Conservation (phyloP, 805 yeast species). For the Teunomyces panamensis region DNA sequence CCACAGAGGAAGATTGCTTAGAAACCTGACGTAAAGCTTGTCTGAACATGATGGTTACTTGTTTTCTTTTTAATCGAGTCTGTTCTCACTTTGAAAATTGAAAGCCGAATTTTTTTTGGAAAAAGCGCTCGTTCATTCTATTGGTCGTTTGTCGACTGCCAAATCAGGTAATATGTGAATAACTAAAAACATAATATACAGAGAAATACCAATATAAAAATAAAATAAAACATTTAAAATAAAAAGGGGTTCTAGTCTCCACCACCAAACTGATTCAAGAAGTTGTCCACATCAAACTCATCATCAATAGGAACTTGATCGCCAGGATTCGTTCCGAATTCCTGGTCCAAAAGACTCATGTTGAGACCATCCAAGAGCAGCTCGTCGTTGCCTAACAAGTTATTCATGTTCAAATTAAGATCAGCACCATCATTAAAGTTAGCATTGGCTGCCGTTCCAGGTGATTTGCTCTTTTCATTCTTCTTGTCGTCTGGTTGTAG, state of each 20-base stretch:
- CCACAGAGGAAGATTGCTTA: slow-evolving; percentile 53
- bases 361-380: slow-evolving; percentile 42
- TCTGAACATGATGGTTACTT: slow-evolving; percentile 51
- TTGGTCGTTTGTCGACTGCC: slow-evolving; percentile 34
- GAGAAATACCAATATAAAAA: background rate
- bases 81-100: background rate
- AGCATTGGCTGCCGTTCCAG: background rate
- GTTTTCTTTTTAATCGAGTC: background rate
- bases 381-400: slow-evolving; percentile 36
- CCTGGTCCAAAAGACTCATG: slow-evolving; percentile 38
- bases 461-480: slow-evolving; percentile 5
- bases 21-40: slow-evolving; percentile 59
- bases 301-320: slow-evolving; percentile 27
- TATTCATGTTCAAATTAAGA: slow-evolving; percentile 31
- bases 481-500: slow-evolving; percentile 3
- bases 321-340: slow-evolving; percentile 16
- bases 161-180: slow-evolving; percentile 17
- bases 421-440: slow-evolving; percentile 6
- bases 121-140: slow-evolving; percentile 17
- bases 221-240: too few species aligned
- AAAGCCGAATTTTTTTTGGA: slow-evolving; percentile 3
- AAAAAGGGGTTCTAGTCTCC: background rate
- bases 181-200: background rate
- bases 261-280: slow-evolving; percentile 41
- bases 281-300: slow-evolving; percentile 45